Percentiles rank a stretch among this genome's conserved stretches.
These are phyloP conservation scores for Backusella westeae DNA, from an alignment of 192 early-diverging fungal species.

Conservation along the genomic window DNA sequence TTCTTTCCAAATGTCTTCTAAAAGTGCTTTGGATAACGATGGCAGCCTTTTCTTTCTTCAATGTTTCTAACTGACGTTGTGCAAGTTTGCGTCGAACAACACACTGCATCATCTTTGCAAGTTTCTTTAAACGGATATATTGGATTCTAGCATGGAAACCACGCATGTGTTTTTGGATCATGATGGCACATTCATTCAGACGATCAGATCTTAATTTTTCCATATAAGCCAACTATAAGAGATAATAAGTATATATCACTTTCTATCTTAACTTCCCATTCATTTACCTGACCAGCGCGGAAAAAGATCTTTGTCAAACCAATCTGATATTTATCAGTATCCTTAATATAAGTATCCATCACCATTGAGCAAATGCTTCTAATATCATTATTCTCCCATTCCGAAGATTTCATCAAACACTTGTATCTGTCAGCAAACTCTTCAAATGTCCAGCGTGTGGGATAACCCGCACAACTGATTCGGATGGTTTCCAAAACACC, in stretches of 20 bases:
- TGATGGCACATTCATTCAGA: constrained; percentile 75
- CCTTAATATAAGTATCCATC: constrained; percentile 65
- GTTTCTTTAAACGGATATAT: constrained; percentile 50
- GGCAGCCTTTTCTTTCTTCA: constrained; percentile 71
- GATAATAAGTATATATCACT: neutral
- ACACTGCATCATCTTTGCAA: constrained; percentile 67
- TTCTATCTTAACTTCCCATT: neutral
- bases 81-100: constrained; percentile 61
- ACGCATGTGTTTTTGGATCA: constrained; percentile 88
- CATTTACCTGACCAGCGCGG: constrained; percentile 80
- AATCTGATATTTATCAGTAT: constrained; percentile 88
- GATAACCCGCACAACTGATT: constrained; percentile 98
- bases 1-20: constrained; percentile 60
- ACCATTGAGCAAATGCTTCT: constrained; percentile 61
- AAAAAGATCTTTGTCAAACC: constrained; percentile 98
- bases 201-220: constrained; percentile 89
- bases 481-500: constrained; percentile 99
- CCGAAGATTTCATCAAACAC: constrained; percentile 48
- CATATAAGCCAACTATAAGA: constrained; percentile 60
- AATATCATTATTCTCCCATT: constrained; percentile 48
- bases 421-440: constrained; percentile 88
- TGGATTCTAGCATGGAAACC: constrained; percentile 61
- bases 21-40: constrained; percentile 70
- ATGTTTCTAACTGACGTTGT: constrained; percentile 41
- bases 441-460: constrained; percentile 82